Conservation (phyloP, 306 rosid genomes). For the Cotoneaster glaucophyllus region DNA sequence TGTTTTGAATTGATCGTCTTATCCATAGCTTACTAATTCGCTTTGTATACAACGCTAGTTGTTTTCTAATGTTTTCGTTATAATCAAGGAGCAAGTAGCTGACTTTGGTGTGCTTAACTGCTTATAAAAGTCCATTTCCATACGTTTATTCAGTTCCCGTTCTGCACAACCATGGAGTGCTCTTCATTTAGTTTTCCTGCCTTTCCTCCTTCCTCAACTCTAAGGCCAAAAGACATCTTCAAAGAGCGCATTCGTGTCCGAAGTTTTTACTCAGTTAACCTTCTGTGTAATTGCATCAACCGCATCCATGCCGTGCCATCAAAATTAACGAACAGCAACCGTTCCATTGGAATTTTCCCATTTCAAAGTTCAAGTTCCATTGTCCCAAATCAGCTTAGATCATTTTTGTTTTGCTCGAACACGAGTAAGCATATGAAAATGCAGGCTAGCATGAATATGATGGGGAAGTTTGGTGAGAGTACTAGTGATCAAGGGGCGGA, state of each 20-base stretch:
- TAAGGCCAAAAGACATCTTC: conserved; percentile 23
- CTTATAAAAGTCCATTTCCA: conserved; percentile 2
- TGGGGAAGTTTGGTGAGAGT: conserved; percentile 14
- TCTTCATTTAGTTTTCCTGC: conserved; percentile 36
- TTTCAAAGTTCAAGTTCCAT: conserved; percentile 43
- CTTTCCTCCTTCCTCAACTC: conserved; percentile 28
- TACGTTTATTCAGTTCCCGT: neutral
- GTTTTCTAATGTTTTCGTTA: neutral
- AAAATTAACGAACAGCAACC: conserved; percentile 30
- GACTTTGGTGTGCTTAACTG: neutral
- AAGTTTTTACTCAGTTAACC: conserved; percentile 52
- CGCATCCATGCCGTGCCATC: conserved; percentile 27
- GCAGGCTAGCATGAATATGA: conserved; percentile 11
- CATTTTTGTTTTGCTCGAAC: conserved; percentile 50
- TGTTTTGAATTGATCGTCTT: neutral
- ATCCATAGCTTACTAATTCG: neutral
- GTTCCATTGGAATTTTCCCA: conserved; percentile 38
- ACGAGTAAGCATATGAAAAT: conserved; percentile 30
- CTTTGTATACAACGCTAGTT: neutral
- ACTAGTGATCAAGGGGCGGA: conserved; percentile 21
- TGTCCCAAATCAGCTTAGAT: conserved; percentile 41
- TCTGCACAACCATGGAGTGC: conserved; percentile 41
- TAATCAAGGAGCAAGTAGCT: neutral
- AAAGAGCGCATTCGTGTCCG: conserved; percentile 25
- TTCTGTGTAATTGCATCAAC: conserved; percentile 33